These are phyloP conservation scores for Herpetospermum pedunculosum DNA, from an alignment of 306 rosid species.

Conservation along the genomic window DNA sequence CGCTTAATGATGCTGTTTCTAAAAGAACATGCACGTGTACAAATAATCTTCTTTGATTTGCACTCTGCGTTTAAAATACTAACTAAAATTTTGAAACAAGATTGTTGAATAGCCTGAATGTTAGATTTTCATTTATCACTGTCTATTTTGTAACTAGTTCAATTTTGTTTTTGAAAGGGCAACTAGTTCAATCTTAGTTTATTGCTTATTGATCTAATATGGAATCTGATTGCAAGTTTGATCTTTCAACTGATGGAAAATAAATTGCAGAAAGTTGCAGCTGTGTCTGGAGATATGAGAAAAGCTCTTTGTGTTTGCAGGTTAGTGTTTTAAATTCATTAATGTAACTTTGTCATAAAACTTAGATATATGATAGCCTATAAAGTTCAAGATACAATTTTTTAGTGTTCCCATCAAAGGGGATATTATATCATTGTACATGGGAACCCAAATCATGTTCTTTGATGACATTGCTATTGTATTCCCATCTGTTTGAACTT, in stretches of 20 bases:
- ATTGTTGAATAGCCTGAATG: background rate
- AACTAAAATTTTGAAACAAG: background rate
- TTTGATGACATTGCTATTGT: background rate
- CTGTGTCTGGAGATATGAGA: conserved; percentile 94
- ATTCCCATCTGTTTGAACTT: background rate
- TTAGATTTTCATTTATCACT: background rate
- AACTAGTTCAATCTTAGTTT: background rate
- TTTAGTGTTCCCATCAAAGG: background rate
- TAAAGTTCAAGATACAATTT: too few species aligned
- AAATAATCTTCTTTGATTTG: background rate
- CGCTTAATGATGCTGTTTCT: background rate
- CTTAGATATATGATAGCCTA: background rate
- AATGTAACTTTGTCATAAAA: background rate
- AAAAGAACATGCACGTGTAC: background rate
- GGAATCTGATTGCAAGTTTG: background rate
- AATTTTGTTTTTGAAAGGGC: too few species aligned
- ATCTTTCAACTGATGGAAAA: background rate
- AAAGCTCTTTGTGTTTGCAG: conserved; percentile 79
- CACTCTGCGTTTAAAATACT: background rate
- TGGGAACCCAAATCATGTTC: background rate
- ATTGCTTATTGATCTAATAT: background rate
- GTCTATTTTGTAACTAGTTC: background rate
- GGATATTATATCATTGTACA: background rate
- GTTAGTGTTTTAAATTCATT: conserved; percentile 22
- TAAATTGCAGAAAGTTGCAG: conserved; percentile 81